Conservation (phyloP, 1,139 yeast species). For the Geotrichum australiense region DNA sequence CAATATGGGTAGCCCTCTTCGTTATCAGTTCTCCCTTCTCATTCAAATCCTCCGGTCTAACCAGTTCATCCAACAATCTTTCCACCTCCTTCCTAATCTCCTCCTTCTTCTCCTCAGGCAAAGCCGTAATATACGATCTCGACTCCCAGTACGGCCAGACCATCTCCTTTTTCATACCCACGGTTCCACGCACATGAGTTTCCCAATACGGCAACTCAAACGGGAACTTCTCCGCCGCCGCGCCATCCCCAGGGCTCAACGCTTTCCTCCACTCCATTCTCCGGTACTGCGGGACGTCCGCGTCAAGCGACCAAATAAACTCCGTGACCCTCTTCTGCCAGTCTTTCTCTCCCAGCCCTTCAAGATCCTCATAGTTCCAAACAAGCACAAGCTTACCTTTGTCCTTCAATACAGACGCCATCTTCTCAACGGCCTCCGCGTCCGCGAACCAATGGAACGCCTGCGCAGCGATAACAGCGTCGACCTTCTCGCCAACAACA, state of each 20-base stretch:
- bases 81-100: slow-evolving; percentile 35
- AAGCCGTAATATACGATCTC: slow-evolving; percentile 49
- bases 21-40: slow-evolving; percentile 9
- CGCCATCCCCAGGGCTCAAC: slow-evolving; percentile 27
- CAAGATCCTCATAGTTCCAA: slow-evolving; percentile 53
- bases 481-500: slow-evolving; percentile 36
- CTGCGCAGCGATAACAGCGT: slow-evolving; percentile 54
- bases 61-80: slow-evolving; percentile 21
- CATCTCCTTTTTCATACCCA: slow-evolving; percentile 22
- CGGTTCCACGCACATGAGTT: slow-evolving; percentile 32
- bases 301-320: slow-evolving; percentile 32
- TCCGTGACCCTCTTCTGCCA: slow-evolving; percentile 35
- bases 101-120: slow-evolving; percentile 37
- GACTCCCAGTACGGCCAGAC: slow-evolving; percentile 53
- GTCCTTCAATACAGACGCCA: slow-evolving; percentile 50
- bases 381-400: slow-evolving; percentile 46
- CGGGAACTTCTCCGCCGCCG: slow-evolving; percentile 22
- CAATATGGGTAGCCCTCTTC: slow-evolving; percentile 12
- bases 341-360: slow-evolving; percentile 23
- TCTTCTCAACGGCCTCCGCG: slow-evolving; percentile 42
- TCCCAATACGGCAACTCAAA: slow-evolving; percentile 35
- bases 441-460: slow-evolving; percentile 68
- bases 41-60: slow-evolving; percentile 10
- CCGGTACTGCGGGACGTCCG: slow-evolving; percentile 53
- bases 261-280: slow-evolving; percentile 44